phyloP scores from a whole-genome alignment of 257 asterid genomes.

The Solanum phureja region DNA sequence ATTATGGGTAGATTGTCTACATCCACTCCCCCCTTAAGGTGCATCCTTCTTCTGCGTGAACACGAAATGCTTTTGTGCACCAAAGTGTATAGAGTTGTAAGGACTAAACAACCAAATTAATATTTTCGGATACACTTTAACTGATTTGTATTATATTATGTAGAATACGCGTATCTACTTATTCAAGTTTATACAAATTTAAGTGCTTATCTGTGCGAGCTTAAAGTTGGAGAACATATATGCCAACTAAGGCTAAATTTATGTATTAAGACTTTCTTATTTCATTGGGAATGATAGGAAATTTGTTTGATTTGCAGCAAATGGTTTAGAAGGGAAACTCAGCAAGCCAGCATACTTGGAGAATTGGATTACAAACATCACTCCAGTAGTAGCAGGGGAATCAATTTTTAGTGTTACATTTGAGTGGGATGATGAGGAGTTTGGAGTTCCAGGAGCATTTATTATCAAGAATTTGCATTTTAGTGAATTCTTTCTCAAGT shows the following conservation, averaged over 20 bases:
- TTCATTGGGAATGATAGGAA: neutral
- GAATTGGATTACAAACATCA: constrained; percentile 1
- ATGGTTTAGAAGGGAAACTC: constrained; percentile 13
- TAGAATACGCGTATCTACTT: too few relatives aligned
- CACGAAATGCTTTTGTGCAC: too few relatives aligned
- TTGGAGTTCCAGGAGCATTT: constrained; percentile 31
- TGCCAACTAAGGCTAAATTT: neutral
- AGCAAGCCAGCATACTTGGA: constrained; percentile 16
- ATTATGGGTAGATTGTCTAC: too few relatives aligned
- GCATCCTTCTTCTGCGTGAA: too few relatives aligned
- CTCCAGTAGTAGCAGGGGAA: constrained; percentile 10
- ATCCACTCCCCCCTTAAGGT: too few relatives aligned
- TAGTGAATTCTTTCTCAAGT: constrained; percentile 29
- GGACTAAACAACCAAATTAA: too few relatives aligned
- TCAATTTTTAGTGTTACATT: constrained; percentile 8
- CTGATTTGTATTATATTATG: too few relatives aligned
- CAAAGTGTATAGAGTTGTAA: too few relatives aligned
- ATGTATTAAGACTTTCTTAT: neutral
- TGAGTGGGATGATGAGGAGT: constrained; percentile 9
- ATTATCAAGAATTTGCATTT: constrained; percentile 13
- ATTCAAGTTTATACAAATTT: too few relatives aligned
- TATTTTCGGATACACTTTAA: too few relatives aligned
- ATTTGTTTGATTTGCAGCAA: constrained; percentile 14
- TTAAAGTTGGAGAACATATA: neutral
- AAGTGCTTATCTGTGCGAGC: too few relatives aligned